A percentile compares a stretch with the other conserved stretches of the same genome.
These are phyloP conservation scores for Helicocarpus griseus DNA, from an alignment of 2,329 filamentous ascomycete genomes.

Conservation along the genomic window DNA sequence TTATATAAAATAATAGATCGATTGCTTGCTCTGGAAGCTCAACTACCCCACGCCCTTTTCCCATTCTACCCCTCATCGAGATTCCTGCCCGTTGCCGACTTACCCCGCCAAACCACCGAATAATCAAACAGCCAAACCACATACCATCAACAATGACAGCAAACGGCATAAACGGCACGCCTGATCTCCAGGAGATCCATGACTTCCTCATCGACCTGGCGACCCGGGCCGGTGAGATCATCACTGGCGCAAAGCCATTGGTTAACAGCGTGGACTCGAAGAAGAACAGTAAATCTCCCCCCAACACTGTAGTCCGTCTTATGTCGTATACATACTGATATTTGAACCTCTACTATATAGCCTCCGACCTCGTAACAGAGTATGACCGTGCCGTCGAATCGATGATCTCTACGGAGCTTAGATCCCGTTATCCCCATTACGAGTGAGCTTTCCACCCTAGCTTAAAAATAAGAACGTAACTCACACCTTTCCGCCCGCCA, in stretches of 20 bases:
- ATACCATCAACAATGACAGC: background rate
- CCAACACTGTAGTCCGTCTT: background rate
- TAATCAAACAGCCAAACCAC: background rate
- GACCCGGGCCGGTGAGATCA: slow-evolving; percentile 32
- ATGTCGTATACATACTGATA: background rate
- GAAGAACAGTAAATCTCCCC: slow-evolving; percentile 32
- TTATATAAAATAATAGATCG: no score
- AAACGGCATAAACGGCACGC: slow-evolving; percentile 2
- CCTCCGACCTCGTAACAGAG: slow-evolving; percentile 54
- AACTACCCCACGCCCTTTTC: no score
- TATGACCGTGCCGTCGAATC: slow-evolving; percentile 53
- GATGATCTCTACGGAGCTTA: slow-evolving; percentile 44
- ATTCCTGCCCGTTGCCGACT: no score
- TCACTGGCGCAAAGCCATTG: slow-evolving; percentile 32
- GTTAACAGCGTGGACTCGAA: slow-evolving; percentile 32
- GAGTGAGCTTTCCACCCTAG: slow-evolving; percentile 26
- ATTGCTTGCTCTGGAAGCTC: no score
- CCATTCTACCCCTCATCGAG: no score
- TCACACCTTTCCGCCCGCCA: slow-evolving; percentile 10
- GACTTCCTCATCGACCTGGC: slow-evolving; percentile 32
- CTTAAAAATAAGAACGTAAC: no score
- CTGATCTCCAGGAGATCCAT: slow-evolving; percentile 33
- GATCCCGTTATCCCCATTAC: slow-evolving; percentile 44
- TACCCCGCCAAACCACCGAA: background rate
- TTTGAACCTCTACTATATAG: slow-evolving; percentile 19